A percentile compares a stretch with the other conserved stretches of the same genome.
Conservation (phyloP, 1,284 basidiomycete genomes). For the Malassezia sympodialis region DNA sequence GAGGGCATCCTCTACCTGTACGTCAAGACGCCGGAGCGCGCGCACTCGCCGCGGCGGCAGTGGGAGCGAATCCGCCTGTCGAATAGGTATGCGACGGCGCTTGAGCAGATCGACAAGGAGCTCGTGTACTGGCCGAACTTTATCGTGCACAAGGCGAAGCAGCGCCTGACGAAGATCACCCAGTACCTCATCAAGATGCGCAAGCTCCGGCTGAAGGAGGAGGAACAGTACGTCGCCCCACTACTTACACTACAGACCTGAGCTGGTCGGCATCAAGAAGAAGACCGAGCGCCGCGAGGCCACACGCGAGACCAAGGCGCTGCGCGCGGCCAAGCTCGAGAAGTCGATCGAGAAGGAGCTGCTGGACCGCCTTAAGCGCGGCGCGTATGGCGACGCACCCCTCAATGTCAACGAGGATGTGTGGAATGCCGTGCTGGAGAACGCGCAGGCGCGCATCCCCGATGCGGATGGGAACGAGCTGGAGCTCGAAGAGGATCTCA, state of each 20-base stretch:
- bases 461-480: constrained; percentile 20
- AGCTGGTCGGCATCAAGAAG: constrained; percentile 88
- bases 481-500: constrained; percentile 39
- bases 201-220: constrained; percentile 63
- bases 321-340: constrained; percentile 73
- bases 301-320: constrained; percentile 84
- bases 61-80: constrained; percentile 93
- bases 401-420: constrained; percentile 97
- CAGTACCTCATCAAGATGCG: constrained; percentile 99
- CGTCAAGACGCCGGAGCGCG: constrained; percentile 93
- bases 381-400: constrained; percentile 93
- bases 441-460: constrained; percentile 15
- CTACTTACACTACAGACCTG: constrained; percentile 57
- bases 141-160: constrained; percentile 96
- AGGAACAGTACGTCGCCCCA: constrained; percentile 61
- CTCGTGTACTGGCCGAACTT: constrained; percentile 97
- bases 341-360: constrained; percentile 92
- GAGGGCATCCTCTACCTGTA: constrained; percentile 91
- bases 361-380: constrained; percentile 83
- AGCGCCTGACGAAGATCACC: constrained; percentile 95
- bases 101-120: constrained; percentile 71
- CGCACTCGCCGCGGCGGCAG: constrained; percentile 87
- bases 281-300: constrained; percentile 92
- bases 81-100: constrained; percentile 83
- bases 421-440: constrained; percentile 60